Base-by-base conservation (phyloP, 805 yeast species). In the Kazachstania africana region DNA sequence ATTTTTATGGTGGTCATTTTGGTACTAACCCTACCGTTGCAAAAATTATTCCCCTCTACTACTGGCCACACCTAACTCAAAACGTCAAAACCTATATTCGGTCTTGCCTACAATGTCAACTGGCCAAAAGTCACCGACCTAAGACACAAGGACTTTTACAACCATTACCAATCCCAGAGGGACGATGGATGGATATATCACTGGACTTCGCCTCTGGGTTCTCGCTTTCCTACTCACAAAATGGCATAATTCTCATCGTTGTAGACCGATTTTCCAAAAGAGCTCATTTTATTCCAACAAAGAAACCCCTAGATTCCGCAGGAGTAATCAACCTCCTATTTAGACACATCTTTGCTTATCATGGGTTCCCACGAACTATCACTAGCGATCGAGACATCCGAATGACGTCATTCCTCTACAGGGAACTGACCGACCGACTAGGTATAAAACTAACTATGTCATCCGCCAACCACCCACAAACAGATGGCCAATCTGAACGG, bases 181-280 rank as follows among this genome's bases (percentile, higher is more conserved):
- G 39, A 16, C 28, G 44, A 15, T 44, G 49, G 50, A 19, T 16
- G 8, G 38, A 34, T 20, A 37, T 44, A 1, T 31, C 47, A 4
- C 31, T 41, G 16, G 48, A 44, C 20, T 44, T 45, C 23, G 26
- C 34, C 2, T 19, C 39, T 8, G 45, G 47, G 9, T 18, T 40
- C 12, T 43, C 46, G 10, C 10, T 33, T 1, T 27, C 36, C 1
- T 26, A 13, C 8, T 12, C 18, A 8, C 21, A 22, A 1, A 15
- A 31, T 4, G 28, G 40, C 15, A 34, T 39, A 34, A 43, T 36
- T 6, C 6, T 43, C 24, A 37, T 43, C 2, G 40, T 43, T n/a
- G 45, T 40, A 1, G 42, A 43, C 28, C 3, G 36, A 5, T 39
- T 42, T 14, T 32, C 37, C 6, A 44, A 44, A 20, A 24, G 44